phyloP scores from a whole-genome alignment of 306 rosid genomes.

The Fragaria vesca region DNA sequence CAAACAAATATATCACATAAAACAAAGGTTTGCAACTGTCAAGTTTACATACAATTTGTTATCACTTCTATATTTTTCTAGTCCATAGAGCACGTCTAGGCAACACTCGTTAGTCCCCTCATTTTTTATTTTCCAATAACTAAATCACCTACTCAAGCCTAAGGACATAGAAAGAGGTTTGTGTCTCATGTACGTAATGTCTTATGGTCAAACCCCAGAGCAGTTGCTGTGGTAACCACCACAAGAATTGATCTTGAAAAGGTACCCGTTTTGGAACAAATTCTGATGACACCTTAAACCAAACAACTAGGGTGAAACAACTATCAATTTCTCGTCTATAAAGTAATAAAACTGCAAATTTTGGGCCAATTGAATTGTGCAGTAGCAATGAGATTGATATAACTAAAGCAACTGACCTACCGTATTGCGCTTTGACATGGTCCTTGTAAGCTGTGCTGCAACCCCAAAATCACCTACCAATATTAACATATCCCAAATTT shows the following conservation, averaged over 20 bases:
- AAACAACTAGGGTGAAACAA: background rate
- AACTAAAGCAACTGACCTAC: conserved; percentile 39
- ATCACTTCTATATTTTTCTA: background rate
- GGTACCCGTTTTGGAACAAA: background rate
- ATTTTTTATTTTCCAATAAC: background rate
- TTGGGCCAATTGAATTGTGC: background rate
- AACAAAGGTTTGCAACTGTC: background rate
- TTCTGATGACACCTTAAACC: background rate
- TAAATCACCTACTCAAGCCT: background rate
- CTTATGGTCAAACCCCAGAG: background rate
- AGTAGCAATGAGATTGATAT: background rate
- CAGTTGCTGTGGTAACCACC: background rate
- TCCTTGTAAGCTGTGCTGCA: conserved; percentile 98
- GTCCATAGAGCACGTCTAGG: background rate
- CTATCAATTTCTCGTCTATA: background rate
- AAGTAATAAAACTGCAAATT: background rate
- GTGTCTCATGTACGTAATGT: background rate
- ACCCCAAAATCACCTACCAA: conserved; percentile 98
- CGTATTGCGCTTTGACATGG: conserved; percentile 99
- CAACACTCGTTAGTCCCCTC: background rate
- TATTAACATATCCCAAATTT: conserved; percentile 23
- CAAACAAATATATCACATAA: conserved; percentile 18
- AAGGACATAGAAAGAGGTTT: background rate
- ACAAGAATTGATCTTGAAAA: background rate
- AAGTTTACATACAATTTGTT: background rate